Percentiles rank a stretch among this genome's conserved stretches.
Conservation (phyloP, 2,329 filamentous ascomycete species). For the Aspergillus arachidicola region DNA sequence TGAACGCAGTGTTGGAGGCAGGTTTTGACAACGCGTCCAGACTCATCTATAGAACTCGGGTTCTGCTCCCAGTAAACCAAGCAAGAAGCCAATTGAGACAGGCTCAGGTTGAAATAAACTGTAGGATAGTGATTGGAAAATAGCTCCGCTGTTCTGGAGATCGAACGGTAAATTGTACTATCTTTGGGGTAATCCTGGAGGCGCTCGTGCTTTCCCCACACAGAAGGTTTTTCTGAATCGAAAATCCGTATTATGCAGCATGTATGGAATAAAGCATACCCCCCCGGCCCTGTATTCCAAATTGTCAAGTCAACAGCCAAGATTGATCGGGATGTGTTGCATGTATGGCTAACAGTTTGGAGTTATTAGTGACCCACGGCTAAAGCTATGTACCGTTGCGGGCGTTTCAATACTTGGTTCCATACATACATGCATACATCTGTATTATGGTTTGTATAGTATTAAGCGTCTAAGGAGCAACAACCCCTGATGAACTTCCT, state of each 20-base stretch:
- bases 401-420: not conserved
- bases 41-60: not conserved
- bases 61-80: not conserved
- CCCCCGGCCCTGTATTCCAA: slow-evolving; percentile 3
- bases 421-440: not conserved
- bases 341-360: too few species aligned
- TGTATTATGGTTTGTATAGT: not conserved
- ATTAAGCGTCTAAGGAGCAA: not conserved
- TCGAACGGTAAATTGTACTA: not conserved
- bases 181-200: not conserved
- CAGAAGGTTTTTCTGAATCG: not conserved
- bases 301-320: not conserved
- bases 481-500: not conserved
- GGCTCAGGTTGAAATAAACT: not conserved
- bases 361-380: not conserved
- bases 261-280: not conserved
- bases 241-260: not conserved
- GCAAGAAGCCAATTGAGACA: not conserved
- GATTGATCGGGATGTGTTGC: not conserved
- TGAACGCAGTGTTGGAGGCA: not conserved
- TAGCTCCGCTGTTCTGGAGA: not conserved
- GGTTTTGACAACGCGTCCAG: not conserved
- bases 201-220: slow-evolving; percentile 6
- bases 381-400: not conserved
- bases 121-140: not conserved